Evolutionary conservation across 768 basidiomycete species (phyloP).

Genomic region (Mycena capillaripes): DNA sequence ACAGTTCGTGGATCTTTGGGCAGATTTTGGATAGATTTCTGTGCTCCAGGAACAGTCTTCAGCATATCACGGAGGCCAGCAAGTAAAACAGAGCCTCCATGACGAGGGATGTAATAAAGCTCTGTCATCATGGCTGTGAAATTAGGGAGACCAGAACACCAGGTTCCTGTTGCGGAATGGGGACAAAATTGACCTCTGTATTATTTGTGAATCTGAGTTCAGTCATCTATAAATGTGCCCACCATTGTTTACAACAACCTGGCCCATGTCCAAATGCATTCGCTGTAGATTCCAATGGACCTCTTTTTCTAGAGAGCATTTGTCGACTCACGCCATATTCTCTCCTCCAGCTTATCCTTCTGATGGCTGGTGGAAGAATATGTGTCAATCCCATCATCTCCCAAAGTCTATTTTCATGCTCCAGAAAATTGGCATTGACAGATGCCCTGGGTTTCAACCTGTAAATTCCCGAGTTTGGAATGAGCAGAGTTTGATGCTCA

Average conservation of each 20-base stretch:
- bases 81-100: conserved; percentile 37
- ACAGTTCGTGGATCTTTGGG: conserved; percentile 38
- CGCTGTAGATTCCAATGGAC: conserved; percentile 23
- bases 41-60: not conserved
- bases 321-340: not conserved
- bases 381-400: conserved; percentile 3
- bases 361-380: not conserved
- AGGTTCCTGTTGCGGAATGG: not conserved
- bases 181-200: conserved; percentile 10
- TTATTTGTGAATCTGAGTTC: not conserved
- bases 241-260: conserved; percentile 22
- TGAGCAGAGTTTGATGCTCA: not conserved
- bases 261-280: not conserved
- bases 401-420: conserved; percentile 13
- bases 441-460: conserved; percentile 18
- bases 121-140: conserved; percentile 38
- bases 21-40: conserved; percentile 4
- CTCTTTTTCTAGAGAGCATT: not conserved
- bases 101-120: conserved; percentile 39
- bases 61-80: conserved; percentile 29
- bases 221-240: not conserved
- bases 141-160: conserved; percentile 9
- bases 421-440: not conserved
- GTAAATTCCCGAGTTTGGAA: not conserved
- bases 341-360: not conserved